These are phyloP conservation scores for Colletotrichum tropicicola DNA, from an alignment of 2,329 filamentous ascomycete genomes.

Conservation along the genomic window DNA sequence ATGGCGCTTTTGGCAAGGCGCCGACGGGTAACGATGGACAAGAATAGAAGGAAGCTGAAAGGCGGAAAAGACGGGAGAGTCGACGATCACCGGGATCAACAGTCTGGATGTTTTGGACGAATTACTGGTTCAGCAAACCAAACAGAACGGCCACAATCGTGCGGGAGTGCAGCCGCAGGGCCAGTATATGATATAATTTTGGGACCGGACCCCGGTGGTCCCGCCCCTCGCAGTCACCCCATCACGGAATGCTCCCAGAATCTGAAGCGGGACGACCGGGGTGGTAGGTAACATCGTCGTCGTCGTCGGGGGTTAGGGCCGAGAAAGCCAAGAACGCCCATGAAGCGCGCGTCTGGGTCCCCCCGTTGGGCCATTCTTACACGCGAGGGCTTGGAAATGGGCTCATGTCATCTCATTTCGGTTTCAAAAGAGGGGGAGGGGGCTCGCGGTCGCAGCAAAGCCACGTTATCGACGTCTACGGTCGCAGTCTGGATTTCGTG, in stretches of 20 bases:
- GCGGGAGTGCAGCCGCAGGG: background rate
- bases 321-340: background rate
- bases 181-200: background rate
- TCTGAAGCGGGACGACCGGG: background rate
- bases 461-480: background rate
- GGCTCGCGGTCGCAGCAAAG: background rate
- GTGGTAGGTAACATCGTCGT: too few species aligned
- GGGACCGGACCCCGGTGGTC: background rate
- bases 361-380: constrained; percentile 2
- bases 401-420: constrained; percentile 29
- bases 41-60: background rate
- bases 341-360: constrained; percentile 24
- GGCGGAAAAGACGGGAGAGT: background rate
- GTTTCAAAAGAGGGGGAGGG: constrained; percentile 8
- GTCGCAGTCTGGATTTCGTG: too few species aligned
- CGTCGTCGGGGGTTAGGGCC: background rate
- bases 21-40: background rate
- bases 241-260: background rate
- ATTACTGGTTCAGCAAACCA: background rate
- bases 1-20: background rate
- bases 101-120: background rate
- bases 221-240: background rate
- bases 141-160: background rate
- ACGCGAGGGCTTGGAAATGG: constrained; percentile 24
- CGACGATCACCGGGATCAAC: constrained; percentile 24